A percentile compares a stretch with the other conserved stretches of the same genome.
phyloP scores from a whole-genome alignment of 768 basidiomycete genomes.

The Punctularia strigosozonata region DNA sequence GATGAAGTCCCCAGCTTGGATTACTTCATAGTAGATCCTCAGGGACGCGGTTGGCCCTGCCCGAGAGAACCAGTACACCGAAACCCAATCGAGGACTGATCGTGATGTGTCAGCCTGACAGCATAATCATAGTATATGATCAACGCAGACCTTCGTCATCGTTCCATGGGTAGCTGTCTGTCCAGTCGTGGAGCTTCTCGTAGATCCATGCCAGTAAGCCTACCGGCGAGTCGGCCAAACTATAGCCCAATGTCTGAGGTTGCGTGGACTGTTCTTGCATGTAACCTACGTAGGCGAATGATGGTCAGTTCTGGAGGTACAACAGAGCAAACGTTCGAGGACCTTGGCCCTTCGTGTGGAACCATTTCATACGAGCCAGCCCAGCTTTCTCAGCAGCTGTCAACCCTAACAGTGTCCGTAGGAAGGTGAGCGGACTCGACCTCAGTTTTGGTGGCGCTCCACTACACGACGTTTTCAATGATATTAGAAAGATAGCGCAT shows the following conservation, averaged over 20 bases:
- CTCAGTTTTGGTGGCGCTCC: constrained; percentile 12
- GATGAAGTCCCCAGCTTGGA: neutral
- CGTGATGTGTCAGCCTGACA: neutral
- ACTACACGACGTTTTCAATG: constrained; percentile 8
- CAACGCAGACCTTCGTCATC: constrained; percentile 38
- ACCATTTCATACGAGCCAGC: constrained; percentile 10
- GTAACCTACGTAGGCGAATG: too few relatives aligned
- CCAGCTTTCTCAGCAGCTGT: constrained; percentile 15
- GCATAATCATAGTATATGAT: neutral
- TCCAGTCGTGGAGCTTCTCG: constrained; percentile 20
- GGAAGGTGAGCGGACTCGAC: constrained; percentile 16
- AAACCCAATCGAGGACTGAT: constrained; percentile 50
- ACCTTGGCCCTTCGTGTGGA: constrained; percentile 11
- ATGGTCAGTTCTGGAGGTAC: too few relatives aligned
- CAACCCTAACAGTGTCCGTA: constrained; percentile 17
- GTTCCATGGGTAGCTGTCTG: constrained; percentile 41
- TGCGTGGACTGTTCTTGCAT: constrained; percentile 15
- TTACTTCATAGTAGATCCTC: constrained; percentile 45
- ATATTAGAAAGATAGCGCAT: too few relatives aligned
- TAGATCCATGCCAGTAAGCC: constrained; percentile 31
- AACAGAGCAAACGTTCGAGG: too few relatives aligned
- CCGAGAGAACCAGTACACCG: constrained; percentile 47
- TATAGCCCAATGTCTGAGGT: constrained; percentile 32
- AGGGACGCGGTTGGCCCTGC: constrained; percentile 45
- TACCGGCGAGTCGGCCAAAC: constrained; percentile 43